Percentiles rank a stretch among this genome's conserved stretches.
Conservation (phyloP, 2,329 filamentous ascomycete species). For the Monosporascus cannonballus region DNA sequence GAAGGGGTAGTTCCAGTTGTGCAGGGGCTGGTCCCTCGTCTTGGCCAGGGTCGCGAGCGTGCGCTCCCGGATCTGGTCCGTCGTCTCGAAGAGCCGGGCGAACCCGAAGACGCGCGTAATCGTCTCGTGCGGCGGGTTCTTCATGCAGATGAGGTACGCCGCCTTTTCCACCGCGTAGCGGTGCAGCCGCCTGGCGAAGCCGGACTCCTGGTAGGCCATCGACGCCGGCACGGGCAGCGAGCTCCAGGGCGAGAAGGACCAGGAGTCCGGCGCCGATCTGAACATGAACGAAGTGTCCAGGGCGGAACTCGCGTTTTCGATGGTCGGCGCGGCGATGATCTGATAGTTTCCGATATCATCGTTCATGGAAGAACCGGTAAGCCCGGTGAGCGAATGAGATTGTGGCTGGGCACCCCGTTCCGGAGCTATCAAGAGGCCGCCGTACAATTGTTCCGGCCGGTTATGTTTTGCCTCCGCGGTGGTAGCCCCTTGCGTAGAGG, state of each 20-base stretch:
- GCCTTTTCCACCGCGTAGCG: slow-evolving; percentile 59
- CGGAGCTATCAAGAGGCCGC: slow-evolving; percentile 10
- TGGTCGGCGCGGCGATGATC: slow-evolving; percentile 44
- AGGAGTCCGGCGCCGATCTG: slow-evolving; percentile 19
- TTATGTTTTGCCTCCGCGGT: slow-evolving; percentile 1
- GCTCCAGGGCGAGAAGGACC: slow-evolving; percentile 26
- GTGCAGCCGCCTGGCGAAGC: slow-evolving; percentile 66
- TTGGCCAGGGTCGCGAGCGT: slow-evolving; percentile 28
- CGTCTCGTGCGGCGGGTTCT: slow-evolving; percentile 39
- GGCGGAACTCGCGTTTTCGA: slow-evolving; percentile 49
- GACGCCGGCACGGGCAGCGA: slow-evolving; percentile 41
- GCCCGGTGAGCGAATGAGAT: neutral
- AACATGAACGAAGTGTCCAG: slow-evolving; percentile 27
- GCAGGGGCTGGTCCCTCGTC: slow-evolving; percentile 38
- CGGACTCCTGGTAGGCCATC: slow-evolving; percentile 57
- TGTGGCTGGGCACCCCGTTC: slow-evolving; percentile 4
- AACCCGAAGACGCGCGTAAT: slow-evolving; percentile 62
- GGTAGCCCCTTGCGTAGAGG: neutral
- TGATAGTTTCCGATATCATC: slow-evolving; percentile 31
- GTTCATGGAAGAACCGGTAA: neutral
- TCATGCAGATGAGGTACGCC: slow-evolving; percentile 48
- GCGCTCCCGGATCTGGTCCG: slow-evolving; percentile 39
- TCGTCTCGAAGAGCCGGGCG: slow-evolving; percentile 54
- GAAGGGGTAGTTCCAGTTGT: slow-evolving; percentile 55
- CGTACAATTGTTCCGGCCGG: slow-evolving; percentile 8